These are phyloP conservation scores for Rhodotorula glutinis DNA, from an alignment of 1,284 basidiomycete species.

Conservation along the genomic window DNA sequence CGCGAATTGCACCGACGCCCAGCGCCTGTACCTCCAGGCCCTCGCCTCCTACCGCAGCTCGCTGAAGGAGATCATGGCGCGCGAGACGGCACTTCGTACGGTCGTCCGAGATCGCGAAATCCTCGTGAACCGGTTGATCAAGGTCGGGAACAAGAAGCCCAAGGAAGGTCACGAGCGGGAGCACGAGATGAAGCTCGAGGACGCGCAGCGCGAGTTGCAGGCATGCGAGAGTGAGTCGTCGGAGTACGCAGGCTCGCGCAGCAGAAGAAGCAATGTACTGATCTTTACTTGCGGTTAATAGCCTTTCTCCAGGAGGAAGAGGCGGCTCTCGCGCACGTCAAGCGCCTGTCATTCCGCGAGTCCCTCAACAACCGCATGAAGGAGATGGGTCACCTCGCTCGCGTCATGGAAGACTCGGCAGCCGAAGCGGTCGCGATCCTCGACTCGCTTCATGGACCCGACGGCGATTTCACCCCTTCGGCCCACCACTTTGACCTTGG, in stretches of 20 bases:
- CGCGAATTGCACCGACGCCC: conserved; percentile 46
- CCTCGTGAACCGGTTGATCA: conserved; percentile 50
- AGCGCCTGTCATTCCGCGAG: conserved; percentile 51
- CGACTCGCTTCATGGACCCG: conserved; percentile 40
- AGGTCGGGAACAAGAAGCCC: conserved; percentile 47
- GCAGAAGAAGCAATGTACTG: too few relatives aligned
- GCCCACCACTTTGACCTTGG: conserved; percentile 26
- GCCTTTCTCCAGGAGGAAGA: conserved; percentile 47
- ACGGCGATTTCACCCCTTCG: conserved; percentile 16
- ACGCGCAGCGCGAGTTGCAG: conserved; percentile 49
- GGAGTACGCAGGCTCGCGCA: not conserved
- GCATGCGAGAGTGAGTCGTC: conserved; percentile 49
- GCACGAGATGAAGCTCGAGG: conserved; percentile 46
- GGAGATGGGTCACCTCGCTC: conserved; percentile 49
- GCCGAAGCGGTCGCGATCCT: conserved; percentile 48
- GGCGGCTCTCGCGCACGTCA: conserved; percentile 48
- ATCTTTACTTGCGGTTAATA: not conserved
- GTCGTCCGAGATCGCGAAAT: conserved; percentile 52
- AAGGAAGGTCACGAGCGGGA: conserved; percentile 41
- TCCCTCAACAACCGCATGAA: conserved; percentile 50
- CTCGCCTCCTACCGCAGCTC: conserved; percentile 49
- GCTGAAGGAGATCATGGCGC: conserved; percentile 50
- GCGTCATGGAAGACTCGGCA: conserved; percentile 49
- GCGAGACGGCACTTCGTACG: conserved; percentile 49
- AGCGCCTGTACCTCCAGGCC: conserved; percentile 48